Base-by-base conservation (phyloP, 352 stramenopile species). In the Pythium phragmitis region DNA sequence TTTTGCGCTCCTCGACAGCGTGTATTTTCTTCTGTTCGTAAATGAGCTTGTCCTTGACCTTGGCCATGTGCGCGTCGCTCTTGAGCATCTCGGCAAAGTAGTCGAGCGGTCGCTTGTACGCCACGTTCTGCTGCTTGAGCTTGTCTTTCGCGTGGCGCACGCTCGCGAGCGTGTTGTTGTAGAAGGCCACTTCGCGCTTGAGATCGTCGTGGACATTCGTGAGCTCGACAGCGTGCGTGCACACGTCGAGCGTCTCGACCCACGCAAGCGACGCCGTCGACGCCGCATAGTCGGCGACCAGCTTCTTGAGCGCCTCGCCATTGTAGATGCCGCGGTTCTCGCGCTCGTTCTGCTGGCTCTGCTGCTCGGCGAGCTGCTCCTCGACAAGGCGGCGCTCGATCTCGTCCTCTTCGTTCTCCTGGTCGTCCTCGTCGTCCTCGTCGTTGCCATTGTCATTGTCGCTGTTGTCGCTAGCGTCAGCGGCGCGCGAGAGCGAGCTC, bases 31-130 rank as follows among this genome's bases (percentile, higher is more conserved):
- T 98, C 75, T 98, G 95, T 76, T 99, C 96, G 74, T 99, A 99
- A 55, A 99, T 98, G 53, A 99, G 87, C 73, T 98, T 97, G 76
- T 99, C 97, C 85, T 99, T 99, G 64, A 98, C 89, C 74, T 96
- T 93, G 48, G 80, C 85, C 93, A 98, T 98, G 78, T 98, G 93
- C 57, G 80, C 75, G 73, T 99, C 97, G 49, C 84, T 98, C 81
- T 99, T 99, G 67, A 99, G 87, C 96, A 99, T 99, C 78, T 99
- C 97, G 30, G 96, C 97, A 85, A 99, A 99, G 81, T 98, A 99
- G 73, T 99, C 97, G 23, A 89, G 79, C 0, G 97, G 96, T 4
- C 97, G 84, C 61, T 96, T 96, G 79, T 99, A 98, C 14, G 95
- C 94, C 16, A 95, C 69, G 34, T 73, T 68, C 12, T 90, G 69